Evolutionary conservation across 2,329 filamentous ascomycete species (phyloP), one percentile per base, ranked within the genome.

Genomic region (Xylaria sp.): DNA sequence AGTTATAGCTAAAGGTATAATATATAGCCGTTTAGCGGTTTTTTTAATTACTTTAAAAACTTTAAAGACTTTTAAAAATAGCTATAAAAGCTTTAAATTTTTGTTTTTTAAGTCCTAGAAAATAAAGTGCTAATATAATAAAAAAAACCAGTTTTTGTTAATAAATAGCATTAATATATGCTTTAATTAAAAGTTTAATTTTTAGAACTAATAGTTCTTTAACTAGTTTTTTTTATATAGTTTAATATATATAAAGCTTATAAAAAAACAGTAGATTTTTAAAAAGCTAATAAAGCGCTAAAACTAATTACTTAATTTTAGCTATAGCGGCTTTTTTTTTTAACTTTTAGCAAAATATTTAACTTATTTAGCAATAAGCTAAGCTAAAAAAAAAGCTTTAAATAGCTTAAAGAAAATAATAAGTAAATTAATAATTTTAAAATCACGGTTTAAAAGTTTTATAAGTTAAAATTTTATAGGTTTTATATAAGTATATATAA

Each of bases 191-290:
- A 56, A 13, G 25, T 31, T 44, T 4, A 20, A n/a, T 42, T 56
- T 15, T 4, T 54, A 15, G 2, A 39, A 54, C 22, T 39, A 54
- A 27, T 54, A 54, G 10, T 38, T 7, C 15, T 38, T 27, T 13
- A 39, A 7, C 0, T 6, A 6, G n/a, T 54, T 54, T 39, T 54
- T 27, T 38, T 38, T 20, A 38, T 53, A 25, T 38, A 53, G 15
- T 3, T 10, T 7, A 22, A 53, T 53, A 53, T 54, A 54, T 15
- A 54, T 54, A 22, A 54, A 39, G 10, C 7, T 1, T n/a, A n/a
- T n/a, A n/a, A 53, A 22, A 53, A 53, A 53, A 17, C n/a, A 53
- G 22, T 53, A 53, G 20, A 53, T 22, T 25, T 54, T 39, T 10
- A 17, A 1, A 9, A 39, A 2, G 27, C 13, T 54, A 42, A n/a